A percentile compares a stretch with the other conserved stretches of the same genome.
Conservation (phyloP, 768 basidiomycete species). For the Russula sp. region DNA sequence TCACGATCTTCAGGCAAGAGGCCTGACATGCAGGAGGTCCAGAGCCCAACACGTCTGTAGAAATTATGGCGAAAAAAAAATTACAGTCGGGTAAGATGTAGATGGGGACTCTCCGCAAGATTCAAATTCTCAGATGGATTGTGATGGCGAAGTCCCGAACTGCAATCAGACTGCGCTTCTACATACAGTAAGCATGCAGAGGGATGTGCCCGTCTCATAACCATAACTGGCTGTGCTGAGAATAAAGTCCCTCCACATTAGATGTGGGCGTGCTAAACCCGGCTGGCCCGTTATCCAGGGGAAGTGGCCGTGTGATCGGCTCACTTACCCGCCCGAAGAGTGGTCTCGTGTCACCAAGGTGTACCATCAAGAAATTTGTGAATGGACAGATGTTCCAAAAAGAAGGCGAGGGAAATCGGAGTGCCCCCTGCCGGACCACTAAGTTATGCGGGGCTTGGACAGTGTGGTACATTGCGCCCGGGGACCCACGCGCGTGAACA, state of each 20-base stretch:
- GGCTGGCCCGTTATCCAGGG: slow-evolving; percentile 16
- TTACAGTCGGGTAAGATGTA: no score
- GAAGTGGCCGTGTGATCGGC: slow-evolving; percentile 10
- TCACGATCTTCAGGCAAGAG: no score
- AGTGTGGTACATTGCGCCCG: slow-evolving; percentile 16
- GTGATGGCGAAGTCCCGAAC: no score
- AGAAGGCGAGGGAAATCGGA: slow-evolving; percentile 6
- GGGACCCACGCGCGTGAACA: slow-evolving; percentile 6
- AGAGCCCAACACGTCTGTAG: no score
- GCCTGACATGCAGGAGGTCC: no score
- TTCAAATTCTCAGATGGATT: no score
- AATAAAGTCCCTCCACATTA: slow-evolving; percentile 10
- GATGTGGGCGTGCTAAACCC: slow-evolving; percentile 9
- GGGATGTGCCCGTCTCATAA: no score
- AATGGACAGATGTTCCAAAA: slow-evolving; percentile 15
- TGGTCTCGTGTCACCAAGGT: slow-evolving; percentile 22
- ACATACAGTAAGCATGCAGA: no score
- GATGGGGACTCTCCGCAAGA: no score
- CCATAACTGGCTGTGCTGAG: neutral
- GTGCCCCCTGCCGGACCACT: no score
- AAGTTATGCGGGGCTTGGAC: slow-evolving; percentile 5
- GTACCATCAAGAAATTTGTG: slow-evolving; percentile 1
- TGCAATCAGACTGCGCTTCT: no score
- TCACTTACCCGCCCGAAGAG: slow-evolving; percentile 9
- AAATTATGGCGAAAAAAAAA: no score